Percentiles rank a stretch among this genome's conserved stretches.
Evolutionary conservation across 1,139 yeast species (phyloP).

Genomic region (Geotrichum phurueaensis): DNA sequence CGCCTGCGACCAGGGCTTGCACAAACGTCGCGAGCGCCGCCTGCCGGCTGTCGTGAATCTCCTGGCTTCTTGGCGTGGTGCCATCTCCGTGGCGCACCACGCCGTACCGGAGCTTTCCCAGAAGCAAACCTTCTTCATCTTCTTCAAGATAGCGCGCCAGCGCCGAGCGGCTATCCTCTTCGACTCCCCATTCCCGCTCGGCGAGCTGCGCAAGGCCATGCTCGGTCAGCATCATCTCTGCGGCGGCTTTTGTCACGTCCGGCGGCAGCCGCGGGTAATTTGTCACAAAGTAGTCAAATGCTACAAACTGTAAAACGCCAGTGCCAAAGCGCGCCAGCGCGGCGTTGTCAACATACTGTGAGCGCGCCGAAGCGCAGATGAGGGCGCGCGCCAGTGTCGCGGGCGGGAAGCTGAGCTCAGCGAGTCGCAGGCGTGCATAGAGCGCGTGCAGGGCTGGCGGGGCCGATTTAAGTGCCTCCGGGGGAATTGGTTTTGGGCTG

Average conservation of each 20-base stretch:
- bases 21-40: constrained; percentile 47
- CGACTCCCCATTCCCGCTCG: constrained; percentile 71
- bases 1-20: constrained; percentile 43
- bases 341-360: constrained; percentile 59
- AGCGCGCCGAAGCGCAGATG: constrained; percentile 44
- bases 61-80: constrained; percentile 16
- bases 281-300: constrained; percentile 63
- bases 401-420: constrained; percentile 42
- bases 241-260: constrained; percentile 65
- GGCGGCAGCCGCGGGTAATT: constrained; percentile 88
- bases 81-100: constrained; percentile 37
- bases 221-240: constrained; percentile 64
- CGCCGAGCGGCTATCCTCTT: constrained; percentile 58
- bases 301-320: constrained; percentile 67
- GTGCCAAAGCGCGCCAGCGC: constrained; percentile 79
- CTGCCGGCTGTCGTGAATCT: constrained; percentile 33
- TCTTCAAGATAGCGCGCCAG: constrained; percentile 64
- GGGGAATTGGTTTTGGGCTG: not conserved
- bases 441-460: constrained; percentile 50
- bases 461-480: not conserved
- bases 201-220: constrained; percentile 62
- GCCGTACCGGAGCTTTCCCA: constrained; percentile 39
- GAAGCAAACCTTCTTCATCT: constrained; percentile 31
- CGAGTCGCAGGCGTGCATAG: constrained; percentile 59
- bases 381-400: constrained; percentile 78